Evolutionary conservation across 2,329 filamentous ascomycete species (phyloP), one percentile per base, ranked within the genome.

Genomic region (Penicillium olsonii): DNA sequence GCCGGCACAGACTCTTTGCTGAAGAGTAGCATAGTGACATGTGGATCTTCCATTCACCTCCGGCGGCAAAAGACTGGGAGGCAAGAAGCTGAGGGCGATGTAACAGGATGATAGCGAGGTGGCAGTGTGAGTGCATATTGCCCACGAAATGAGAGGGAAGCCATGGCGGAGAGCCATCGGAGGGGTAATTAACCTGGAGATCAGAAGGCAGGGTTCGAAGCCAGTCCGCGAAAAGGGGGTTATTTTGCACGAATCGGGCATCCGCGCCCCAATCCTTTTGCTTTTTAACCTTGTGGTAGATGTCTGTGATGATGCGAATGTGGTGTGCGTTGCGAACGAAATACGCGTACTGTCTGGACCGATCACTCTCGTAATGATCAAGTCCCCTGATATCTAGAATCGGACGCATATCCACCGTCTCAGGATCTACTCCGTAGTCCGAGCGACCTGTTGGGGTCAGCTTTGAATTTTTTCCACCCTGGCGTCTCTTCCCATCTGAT

Each of bases 71-170:
- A 1, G 87, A 87, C 50, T 92, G 87, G 47, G 92, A 83, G 48
- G 89, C 86, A 11, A 85, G 85, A 33, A 97, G 74, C 63, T 96
- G 91, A 17, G 92, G 92, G 35, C 92, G 83, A 67, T 95, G 87
- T 50, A 95, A 85, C 70, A 97, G 84, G 46, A 97, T 90, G 41
- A 92, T 80, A 12, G 84, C 87, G 15, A 97, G 78, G 60, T 95
- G 86, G 68, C 94, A 92, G 69, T 97, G 95, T 2, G 86, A 87
- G 66, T 96, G 89, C 70, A 96, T 78, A 64, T 96, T 95, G 29
- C 90, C 92, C 40, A 95, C 79, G 63, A 92, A 96, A 59, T 95
- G 88, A 7, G 89, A 92, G 2, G 89, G 83, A 15, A 96, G 78
- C 86, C 88, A 94, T 0, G 92, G 92, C 2, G 89, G 80, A 3